Base-by-base conservation (phyloP, 192 early-diverging fungal species). In the Coemansia sp. region DNA sequence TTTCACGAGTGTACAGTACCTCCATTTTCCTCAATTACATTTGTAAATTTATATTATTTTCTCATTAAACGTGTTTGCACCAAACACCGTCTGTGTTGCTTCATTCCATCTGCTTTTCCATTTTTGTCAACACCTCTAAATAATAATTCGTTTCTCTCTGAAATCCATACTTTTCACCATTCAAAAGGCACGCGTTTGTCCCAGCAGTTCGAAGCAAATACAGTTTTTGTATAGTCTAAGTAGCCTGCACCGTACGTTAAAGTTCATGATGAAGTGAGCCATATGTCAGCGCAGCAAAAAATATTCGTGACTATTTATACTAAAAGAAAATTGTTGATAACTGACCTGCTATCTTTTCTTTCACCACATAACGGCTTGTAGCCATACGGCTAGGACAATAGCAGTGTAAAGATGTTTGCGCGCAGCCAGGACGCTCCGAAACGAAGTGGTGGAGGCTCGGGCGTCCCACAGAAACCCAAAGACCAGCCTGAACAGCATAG, bases 341-440 rank as follows among this genome's bases (percentile, higher is more conserved):
- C 6, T 23, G 15, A 9, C 23, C 9, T 12, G 11, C 3, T 4
- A 50, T 50, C 16, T 18, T 16, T 11, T 50, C 19, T 50, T 50
- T 15, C 52, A 26, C 21, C 10, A 11, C 26, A 54, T 26, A 26
- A 26, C 11, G 32, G 32, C 16, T 5, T 50, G 48, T 50, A 50
- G 48, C 48, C 18, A 50, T n/a, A 50, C 32, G 2, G 4, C 32
- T 32, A 18, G 15, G 48, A 18, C 13, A 50, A 12, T 50, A 50
- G 6, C 16, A 15, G n/a, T 38, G 16, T n/a, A 9, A 49, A 38
- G 38, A 77, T 77, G 75, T 69, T 77, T 72, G 54, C 63, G 39
- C 75, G 67, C 26, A 72, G 54, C 58, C 54, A 61, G 37, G 72
- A 74, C 47, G 56, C 63, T 6, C 47, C 26, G 40, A 60, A 69